Evolutionary conservation across 2,329 filamentous ascomycete genomes (phyloP).

Genomic region (Rhytidhysteron rufulum): DNA sequence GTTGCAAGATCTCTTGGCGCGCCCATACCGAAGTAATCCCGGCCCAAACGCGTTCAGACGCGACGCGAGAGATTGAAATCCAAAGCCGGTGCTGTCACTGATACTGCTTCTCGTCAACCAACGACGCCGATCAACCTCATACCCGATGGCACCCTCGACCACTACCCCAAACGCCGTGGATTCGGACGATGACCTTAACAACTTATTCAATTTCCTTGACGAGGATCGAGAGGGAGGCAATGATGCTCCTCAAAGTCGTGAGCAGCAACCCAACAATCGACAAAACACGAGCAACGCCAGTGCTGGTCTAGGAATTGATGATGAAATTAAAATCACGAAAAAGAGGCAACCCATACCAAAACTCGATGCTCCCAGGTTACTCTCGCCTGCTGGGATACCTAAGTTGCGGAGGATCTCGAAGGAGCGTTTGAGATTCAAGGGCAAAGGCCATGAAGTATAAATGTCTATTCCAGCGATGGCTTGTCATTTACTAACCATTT

Average conservation of each 20-base stretch:
- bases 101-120: too few relatives aligned
- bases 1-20: slow-evolving; percentile 3
- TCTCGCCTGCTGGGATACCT: slow-evolving; percentile 79
- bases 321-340: slow-evolving; percentile 79
- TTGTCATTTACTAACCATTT: slow-evolving; percentile 5
- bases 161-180: slow-evolving; percentile 12
- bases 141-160: slow-evolving; percentile 26
- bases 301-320: slow-evolving; percentile 70
- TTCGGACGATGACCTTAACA: slow-evolving; percentile 53
- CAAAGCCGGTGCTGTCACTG: too few relatives aligned
- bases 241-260: slow-evolving; percentile 9
- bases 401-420: slow-evolving; percentile 70
- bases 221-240: slow-evolving; percentile 42
- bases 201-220: slow-evolving; percentile 63
- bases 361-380: slow-evolving; percentile 78
- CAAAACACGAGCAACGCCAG: slow-evolving; percentile 35
- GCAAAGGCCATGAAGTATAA: slow-evolving; percentile 84
- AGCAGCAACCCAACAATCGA: slow-evolving; percentile 12
- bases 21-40: too few relatives aligned
- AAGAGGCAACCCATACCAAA: slow-evolving; percentile 76
- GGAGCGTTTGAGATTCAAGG: slow-evolving; percentile 72
- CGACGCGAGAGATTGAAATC: too few relatives aligned
- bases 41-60: too few relatives aligned
- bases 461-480: too few relatives aligned
- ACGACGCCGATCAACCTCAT: too few relatives aligned